phyloP scores from a whole-genome alignment of 2,329 filamentous ascomycete species.

The Sporothrix phasma region DNA sequence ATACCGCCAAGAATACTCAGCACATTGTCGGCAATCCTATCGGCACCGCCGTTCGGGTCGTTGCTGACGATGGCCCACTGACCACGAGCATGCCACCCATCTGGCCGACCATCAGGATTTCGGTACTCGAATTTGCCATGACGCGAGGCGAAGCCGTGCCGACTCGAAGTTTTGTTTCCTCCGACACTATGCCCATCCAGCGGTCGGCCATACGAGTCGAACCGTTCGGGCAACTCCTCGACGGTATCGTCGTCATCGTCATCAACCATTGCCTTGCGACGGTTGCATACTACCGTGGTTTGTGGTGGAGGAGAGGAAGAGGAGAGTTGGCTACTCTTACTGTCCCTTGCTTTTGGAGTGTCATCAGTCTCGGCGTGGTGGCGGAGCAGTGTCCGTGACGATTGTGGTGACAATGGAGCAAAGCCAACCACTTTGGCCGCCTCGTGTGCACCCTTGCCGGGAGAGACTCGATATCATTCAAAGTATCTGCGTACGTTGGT shows the following conservation, averaged over 20 bases:
- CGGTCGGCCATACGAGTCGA: constrained; percentile 35
- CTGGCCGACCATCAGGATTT: constrained; percentile 24
- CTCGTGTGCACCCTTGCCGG: constrained; percentile 9
- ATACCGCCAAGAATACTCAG: constrained; percentile 25
- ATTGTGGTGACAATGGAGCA: constrained; percentile 40
- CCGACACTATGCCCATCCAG: constrained; percentile 21
- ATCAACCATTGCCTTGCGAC: background rate
- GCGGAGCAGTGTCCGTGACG: constrained; percentile 35
- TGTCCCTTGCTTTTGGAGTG: background rate
- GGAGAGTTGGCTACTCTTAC: background rate
- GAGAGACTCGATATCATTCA: constrained; percentile 5
- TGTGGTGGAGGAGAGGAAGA: background rate
- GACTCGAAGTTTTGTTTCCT: constrained; percentile 11
- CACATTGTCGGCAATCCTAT: constrained; percentile 25
- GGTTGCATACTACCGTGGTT: background rate
- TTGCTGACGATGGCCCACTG: constrained; percentile 38
- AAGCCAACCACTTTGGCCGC: constrained; percentile 36
- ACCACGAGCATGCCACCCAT: constrained; percentile 26
- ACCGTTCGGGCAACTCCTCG: constrained; percentile 38
- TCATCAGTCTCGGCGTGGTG: constrained; percentile 27
- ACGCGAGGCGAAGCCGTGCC: constrained; percentile 27
- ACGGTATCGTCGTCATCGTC: constrained; percentile 26
- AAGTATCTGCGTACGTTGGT: constrained; percentile 13
- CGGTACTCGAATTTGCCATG: constrained; percentile 35
- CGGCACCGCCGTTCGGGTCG: constrained; percentile 32